Conservation (phyloP, 768 basidiomycete species). For the Fomitopsis pulvina region DNA sequence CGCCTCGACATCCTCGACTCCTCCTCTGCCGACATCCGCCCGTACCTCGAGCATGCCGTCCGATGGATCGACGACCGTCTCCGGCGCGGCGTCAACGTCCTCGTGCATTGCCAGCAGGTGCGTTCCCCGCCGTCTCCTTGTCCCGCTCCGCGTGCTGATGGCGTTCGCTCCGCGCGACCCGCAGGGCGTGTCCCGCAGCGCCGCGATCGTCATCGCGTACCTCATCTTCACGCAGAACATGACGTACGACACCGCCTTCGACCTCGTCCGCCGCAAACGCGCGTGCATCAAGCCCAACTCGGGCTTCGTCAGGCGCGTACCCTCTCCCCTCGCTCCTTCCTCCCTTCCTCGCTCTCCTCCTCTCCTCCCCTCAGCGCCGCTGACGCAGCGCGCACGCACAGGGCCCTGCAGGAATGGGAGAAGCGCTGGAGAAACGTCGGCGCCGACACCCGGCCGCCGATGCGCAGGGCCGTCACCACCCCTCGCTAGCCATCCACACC, state of each 20-base stretch:
- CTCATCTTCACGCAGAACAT: slow-evolving; percentile 70
- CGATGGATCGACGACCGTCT: slow-evolving; percentile 59
- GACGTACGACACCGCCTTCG: slow-evolving; percentile 60
- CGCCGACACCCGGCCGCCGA: slow-evolving; percentile 1
- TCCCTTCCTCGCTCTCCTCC: slow-evolving; percentile 30
- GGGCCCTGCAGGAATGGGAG: slow-evolving; percentile 23
- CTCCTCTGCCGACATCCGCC: slow-evolving; percentile 51
- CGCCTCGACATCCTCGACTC: slow-evolving; percentile 65
- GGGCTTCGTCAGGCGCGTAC: slow-evolving; percentile 49
- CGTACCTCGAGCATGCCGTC: slow-evolving; percentile 65
- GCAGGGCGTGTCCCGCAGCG: slow-evolving; percentile 73
- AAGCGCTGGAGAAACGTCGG: slow-evolving; percentile 18
- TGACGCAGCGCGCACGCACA: too few species aligned
- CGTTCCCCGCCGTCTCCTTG: slow-evolving; percentile 13
- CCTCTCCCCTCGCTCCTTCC: slow-evolving; percentile 5
- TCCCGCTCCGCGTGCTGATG: not conserved
- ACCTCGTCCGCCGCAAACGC: slow-evolving; percentile 55
- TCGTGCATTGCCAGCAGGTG: slow-evolving; percentile 83
- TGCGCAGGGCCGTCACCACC: slow-evolving; percentile 15
- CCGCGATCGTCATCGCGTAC: slow-evolving; percentile 75
- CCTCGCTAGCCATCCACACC: slow-evolving; percentile 11
- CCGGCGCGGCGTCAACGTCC: slow-evolving; percentile 52
- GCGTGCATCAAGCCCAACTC: slow-evolving; percentile 74
- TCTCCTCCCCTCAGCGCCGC: too few species aligned
- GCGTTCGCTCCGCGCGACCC: slow-evolving; percentile 1